These are phyloP conservation scores for Pachysandra terminalis DNA, from an alignment of 164 flowering plant genomes.

Conservation along the genomic window DNA sequence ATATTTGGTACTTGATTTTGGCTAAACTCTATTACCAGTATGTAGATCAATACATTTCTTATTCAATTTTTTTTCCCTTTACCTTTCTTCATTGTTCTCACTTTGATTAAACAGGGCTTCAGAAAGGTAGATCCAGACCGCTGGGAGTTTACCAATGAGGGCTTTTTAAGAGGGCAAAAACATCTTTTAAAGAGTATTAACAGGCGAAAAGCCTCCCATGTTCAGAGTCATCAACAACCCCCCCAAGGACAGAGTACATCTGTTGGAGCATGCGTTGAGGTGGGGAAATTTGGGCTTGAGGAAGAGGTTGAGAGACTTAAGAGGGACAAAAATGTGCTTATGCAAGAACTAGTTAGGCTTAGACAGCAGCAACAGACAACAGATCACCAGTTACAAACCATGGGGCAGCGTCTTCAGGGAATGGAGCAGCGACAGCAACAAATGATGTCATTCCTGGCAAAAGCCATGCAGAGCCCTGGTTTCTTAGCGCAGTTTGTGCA, in stretches of 20 bases:
- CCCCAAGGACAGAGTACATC: slow-evolving; percentile 59
- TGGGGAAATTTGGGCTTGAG: slow-evolving; percentile 95
- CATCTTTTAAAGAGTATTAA: slow-evolving; percentile 69
- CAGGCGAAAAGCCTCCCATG: slow-evolving; percentile 70
- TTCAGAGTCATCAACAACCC: slow-evolving; percentile 53
- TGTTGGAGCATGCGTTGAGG: slow-evolving; percentile 90
- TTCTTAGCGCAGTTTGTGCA: slow-evolving; percentile 89
- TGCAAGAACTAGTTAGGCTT: slow-evolving; percentile 91
- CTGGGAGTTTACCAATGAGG: slow-evolving; percentile 98
- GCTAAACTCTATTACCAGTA: too few species aligned
- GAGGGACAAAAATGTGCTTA: slow-evolving; percentile 92
- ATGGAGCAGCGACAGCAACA: slow-evolving; percentile 98
- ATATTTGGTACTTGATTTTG: too few species aligned
- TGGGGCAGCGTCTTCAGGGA: slow-evolving; percentile 88
- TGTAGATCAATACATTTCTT: too few species aligned
- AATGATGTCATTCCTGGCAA: slow-evolving; percentile 97
- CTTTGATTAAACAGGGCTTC: slow-evolving; percentile 60
- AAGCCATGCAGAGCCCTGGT: slow-evolving; percentile 90
- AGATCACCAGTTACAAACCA: slow-evolving; percentile 75
- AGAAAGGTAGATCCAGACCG: slow-evolving; percentile 96
- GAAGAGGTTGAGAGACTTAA: slow-evolving; percentile 94
- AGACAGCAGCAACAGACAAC: slow-evolving; percentile 96
- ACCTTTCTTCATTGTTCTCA: too few species aligned
- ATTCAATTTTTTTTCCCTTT: background rate
- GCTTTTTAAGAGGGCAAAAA: slow-evolving; percentile 83